A percentile compares a stretch with the other conserved stretches of the same genome.
phyloP scores from a whole-genome alignment of 495 filamentous ascomycete species.

The Talaromyces trachyspermus region DNA sequence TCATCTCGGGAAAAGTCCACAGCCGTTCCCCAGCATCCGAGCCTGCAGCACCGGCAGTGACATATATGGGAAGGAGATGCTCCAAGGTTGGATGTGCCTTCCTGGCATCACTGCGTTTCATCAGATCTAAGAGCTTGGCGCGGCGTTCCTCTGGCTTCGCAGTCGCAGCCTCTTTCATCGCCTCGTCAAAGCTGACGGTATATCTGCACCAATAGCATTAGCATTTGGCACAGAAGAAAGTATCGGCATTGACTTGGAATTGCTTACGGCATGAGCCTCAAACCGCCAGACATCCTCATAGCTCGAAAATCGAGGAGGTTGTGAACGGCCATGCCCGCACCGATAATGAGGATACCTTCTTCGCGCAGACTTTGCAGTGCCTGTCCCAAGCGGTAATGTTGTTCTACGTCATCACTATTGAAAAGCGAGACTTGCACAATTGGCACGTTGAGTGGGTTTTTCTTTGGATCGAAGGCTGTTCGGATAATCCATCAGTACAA shows the following conservation, averaged over 20 bases:
- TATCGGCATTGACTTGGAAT: not conserved
- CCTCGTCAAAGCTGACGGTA: conserved; percentile 67
- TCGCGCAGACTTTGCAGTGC: conserved; percentile 62
- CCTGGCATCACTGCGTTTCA: conserved; percentile 59
- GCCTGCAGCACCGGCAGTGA: conserved; percentile 64
- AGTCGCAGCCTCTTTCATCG: conserved; percentile 62
- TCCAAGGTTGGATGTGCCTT: conserved; percentile 76
- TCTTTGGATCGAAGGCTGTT: conserved; percentile 57
- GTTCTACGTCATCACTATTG: conserved; percentile 56
- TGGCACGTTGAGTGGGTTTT: conserved; percentile 71
- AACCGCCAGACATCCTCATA: conserved; percentile 33
- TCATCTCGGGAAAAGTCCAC: conserved; percentile 60
- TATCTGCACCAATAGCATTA: too few species aligned
- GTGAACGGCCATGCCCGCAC: conserved; percentile 82
- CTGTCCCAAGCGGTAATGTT: conserved; percentile 65
- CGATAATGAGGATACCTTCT: conserved; percentile 65
- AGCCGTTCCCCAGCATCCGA: conserved; percentile 53
- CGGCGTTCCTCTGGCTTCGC: conserved; percentile 47
- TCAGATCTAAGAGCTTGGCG: conserved; percentile 49
- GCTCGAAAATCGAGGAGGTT: conserved; percentile 63
- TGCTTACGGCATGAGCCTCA: conserved; percentile 40
- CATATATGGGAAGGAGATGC: conserved; percentile 71
- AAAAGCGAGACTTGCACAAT: conserved; percentile 78
- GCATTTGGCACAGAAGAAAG: not conserved
- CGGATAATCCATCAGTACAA: conserved; percentile 2